These are phyloP conservation scores for Xylaria acuta DNA, from an alignment of 495 filamentous ascomycete genomes.

Conservation along the genomic window DNA sequence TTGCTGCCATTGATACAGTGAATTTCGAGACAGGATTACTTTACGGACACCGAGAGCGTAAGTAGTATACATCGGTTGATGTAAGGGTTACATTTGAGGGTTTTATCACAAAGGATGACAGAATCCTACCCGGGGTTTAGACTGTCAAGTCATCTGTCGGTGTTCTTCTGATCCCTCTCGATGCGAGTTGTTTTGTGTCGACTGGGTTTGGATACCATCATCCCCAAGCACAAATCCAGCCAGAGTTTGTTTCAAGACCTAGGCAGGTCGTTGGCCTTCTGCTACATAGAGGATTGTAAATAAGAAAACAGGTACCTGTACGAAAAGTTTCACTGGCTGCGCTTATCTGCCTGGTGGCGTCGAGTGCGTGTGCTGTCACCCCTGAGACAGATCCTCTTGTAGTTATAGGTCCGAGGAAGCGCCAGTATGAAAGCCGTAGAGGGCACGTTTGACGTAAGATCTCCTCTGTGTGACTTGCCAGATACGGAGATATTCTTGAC, in stretches of 20 bases:
- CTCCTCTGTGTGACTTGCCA: neutral
- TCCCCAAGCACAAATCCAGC: neutral
- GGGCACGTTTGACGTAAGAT: neutral
- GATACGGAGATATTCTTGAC: neutral
- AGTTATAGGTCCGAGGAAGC: neutral
- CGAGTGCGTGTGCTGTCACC: neutral
- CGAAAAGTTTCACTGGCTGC: neutral
- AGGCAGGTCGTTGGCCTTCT: neutral
- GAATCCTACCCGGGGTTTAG: neutral
- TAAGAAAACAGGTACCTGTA: neutral
- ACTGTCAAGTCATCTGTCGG: neutral
- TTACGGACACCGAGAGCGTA: neutral
- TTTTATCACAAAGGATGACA: neutral
- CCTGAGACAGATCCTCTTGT: neutral
- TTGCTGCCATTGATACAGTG: neutral
- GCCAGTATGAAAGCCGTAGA: neutral
- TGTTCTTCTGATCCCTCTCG: neutral
- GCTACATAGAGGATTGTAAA: neutral
- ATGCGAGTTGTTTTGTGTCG: neutral
- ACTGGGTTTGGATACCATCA: neutral
- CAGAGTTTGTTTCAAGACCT: neutral
- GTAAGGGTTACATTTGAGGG: neutral
- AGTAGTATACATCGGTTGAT: neutral
- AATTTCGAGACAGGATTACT: neutral
- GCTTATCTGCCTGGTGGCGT: neutral